phyloP scores from a whole-genome alignment of 805 yeast genomes.

The Cyberlindnera amylophila region DNA sequence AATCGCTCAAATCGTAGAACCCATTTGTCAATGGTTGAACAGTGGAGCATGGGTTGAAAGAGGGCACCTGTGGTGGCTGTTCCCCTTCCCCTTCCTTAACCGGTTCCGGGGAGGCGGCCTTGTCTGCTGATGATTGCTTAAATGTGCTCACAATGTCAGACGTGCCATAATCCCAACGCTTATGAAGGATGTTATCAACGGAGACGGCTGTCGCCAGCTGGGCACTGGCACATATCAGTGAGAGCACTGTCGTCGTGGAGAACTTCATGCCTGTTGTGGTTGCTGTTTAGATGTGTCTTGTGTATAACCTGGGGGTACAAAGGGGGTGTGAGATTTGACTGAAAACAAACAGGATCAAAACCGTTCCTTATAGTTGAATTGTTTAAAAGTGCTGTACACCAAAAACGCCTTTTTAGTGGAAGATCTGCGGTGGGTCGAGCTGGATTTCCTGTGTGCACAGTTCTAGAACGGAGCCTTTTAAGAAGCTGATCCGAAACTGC shows the following conservation, averaged over 20 bases:
- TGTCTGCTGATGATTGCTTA: conserved; percentile 11
- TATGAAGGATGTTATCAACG: background rate
- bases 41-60: conserved; percentile 39
- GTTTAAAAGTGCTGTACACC: too few relatives aligned
- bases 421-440: too few relatives aligned
- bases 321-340: too few relatives aligned
- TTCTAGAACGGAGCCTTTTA: too few relatives aligned
- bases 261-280: conserved; percentile 1
- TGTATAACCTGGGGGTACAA: too few relatives aligned
- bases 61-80: conserved; percentile 11
- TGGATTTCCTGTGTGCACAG: too few relatives aligned
- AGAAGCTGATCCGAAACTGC: too few relatives aligned
- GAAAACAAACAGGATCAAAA: too few relatives aligned
- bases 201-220: conserved; percentile 1
- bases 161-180: conserved; percentile 22
- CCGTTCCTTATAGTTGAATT: too few relatives aligned
- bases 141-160: conserved; percentile 18
- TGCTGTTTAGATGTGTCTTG: too few relatives aligned
- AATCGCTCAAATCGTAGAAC: conserved; percentile 29
- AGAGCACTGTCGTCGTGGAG: background rate
- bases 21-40: conserved; percentile 41
- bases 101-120: background rate
- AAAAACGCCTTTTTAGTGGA: too few relatives aligned
- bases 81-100: conserved; percentile 7
- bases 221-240: background rate